Base-by-base conservation (phyloP, 2,329 filamentous ascomycete species). In the Microdochium bolleyi region DNA sequence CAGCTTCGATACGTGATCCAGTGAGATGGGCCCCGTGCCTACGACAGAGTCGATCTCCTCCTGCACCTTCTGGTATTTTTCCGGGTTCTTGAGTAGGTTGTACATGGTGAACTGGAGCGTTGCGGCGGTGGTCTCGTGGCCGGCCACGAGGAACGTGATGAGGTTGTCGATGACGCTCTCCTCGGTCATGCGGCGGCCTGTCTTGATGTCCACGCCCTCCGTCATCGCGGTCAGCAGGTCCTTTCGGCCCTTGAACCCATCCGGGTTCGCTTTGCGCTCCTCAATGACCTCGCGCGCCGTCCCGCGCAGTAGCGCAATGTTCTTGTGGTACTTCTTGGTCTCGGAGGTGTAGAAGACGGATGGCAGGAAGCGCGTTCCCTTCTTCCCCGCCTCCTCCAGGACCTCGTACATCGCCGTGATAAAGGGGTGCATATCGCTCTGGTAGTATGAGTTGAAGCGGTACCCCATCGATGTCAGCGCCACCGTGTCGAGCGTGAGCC, bases 401-500 rank as follows among this genome's bases (percentile, higher is more conserved):
- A 78, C 69, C 5, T 71, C 70, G 2, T 67, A 64, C 79, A 84
- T 82, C 27, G 76, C 71, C 41, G 72, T 62, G 9, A 81, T 70
- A 58, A 83, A 84, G 0, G 79, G 79, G 59, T 84, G 80, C 63
- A 78, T 70, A 2, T 78, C 69, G 16, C 80, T 74, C 10, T 69
- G 69, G 57, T 84, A 84, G 62, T 81, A 82, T 1, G 73, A 77
- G 61, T 83, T 83, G 69, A 83, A 83, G 2, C 80, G 73, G 32
- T 71, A 77, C 1, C 71, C 73, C 72, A 80, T 78, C 11, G 74
- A 66, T 59, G 80, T 82, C 10, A 87, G 71, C 1, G 79, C 82
- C 30, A 87, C 77, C 0, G 81, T 81, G 60, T 87, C 83, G 3
- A 86, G 70, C 0, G 82, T 79, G 48, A 86, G 66, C 9, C 82